Base-by-base conservation (phyloP, 2,329 filamentous ascomycete species). In the Ophiocordyceps robertsii region DNA sequence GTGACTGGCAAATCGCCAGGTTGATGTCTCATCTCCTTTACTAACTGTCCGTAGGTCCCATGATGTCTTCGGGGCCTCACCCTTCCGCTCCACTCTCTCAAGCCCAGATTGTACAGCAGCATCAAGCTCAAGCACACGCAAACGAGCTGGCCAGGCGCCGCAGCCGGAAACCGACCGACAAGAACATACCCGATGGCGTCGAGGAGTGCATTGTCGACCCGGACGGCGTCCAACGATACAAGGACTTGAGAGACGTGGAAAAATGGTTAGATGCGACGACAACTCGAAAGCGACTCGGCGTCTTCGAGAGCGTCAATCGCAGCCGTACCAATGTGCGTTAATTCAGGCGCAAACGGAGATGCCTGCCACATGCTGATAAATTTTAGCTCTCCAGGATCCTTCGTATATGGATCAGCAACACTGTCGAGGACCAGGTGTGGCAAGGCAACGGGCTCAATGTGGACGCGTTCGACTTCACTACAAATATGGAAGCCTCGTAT, bases 381-480 rank as follows among this genome's bases (percentile, higher is more conserved):
- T 11, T 14, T 21, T 6, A 86, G 75, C 77, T 84, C 51, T 83
- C 82, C 61, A 84, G 82, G 56, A 94, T 87, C 3, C 70, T 98
- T 62, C 83, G 90, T 47, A 76, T 98, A 49, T 96, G 88, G 88
- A 81, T 98, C 54, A 89, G 80, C 55, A 98, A 98, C 63, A 95
- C 88, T 1, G 87, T 82, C 30, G 87, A 95, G 61, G 86, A 92
- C 56, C 92, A 98, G 64, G 81, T 84, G 29, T 96, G 92, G 92
- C 92, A 98, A 64, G 73, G 71, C 33, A 76, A 72, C 52, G 70
- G 69, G 35, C 68, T 82, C 46, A 80, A 81, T 46, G 73, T 81
- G 11, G 81, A 90, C 57, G 77, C 76, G 31, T 92, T 92, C 50
- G 88, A 93, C 56, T 89, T 94, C 55, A 80, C 79, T 42, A 79